Percentiles rank a stretch among this genome's conserved stretches.
Evolutionary conservation across 2,329 filamentous ascomycete genomes (phyloP).

Genomic region (Sclerotinia glacialis): DNA sequence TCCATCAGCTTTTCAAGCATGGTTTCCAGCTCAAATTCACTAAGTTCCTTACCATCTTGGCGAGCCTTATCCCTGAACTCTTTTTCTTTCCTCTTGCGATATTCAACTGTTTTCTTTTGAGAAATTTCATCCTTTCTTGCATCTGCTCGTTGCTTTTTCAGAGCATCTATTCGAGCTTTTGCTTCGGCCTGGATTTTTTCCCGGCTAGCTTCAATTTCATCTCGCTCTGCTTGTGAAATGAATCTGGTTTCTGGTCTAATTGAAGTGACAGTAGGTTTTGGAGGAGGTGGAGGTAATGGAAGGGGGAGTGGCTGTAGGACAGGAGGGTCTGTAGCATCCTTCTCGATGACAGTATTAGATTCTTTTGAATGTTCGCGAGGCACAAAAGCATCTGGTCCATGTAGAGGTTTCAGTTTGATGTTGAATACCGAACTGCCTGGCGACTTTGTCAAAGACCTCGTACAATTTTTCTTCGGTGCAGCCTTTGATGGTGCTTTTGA

Average conservation of each 20-base stretch:
- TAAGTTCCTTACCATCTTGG: constrained; percentile 1
- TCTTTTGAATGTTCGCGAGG: not conserved
- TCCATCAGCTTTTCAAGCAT: constrained; percentile 15
- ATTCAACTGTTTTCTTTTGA: not conserved
- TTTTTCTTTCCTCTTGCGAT: not conserved
- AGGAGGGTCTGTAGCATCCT: accelerated
- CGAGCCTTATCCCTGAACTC: not conserved
- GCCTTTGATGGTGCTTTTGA: not conserved
- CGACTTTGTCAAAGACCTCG: not conserved
- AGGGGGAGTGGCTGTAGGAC: not conserved
- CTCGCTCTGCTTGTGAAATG: constrained; percentile 13
- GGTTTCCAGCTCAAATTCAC: constrained; percentile 5
- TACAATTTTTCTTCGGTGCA: not conserved
- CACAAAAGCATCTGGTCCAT: not conserved
- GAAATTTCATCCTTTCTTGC: not conserved
- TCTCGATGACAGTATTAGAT: not conserved
- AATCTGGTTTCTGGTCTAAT: not conserved
- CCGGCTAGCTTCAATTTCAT: not conserved
- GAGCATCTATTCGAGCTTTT: not conserved
- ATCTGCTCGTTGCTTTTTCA: not conserved
- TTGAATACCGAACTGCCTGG: not conserved
- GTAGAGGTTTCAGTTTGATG: not conserved
- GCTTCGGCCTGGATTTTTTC: not conserved
- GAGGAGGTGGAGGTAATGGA: not conserved
- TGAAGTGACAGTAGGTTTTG: no score